Conservation (phyloP, 139 green algal genomes). For the Chlorella sp. region DNA sequence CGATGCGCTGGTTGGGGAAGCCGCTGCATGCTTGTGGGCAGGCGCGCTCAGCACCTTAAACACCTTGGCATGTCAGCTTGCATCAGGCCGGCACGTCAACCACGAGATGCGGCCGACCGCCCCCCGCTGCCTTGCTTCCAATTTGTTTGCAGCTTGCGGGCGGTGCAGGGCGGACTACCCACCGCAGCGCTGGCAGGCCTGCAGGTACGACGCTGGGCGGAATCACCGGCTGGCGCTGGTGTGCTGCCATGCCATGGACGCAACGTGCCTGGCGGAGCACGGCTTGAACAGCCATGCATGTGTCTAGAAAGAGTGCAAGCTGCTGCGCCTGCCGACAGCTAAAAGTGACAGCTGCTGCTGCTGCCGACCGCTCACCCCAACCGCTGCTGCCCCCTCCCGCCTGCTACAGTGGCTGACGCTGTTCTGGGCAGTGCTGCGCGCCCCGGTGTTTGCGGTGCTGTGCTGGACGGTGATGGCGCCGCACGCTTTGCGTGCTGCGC, state of each 20-base stretch:
- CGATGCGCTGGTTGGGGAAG: too few species aligned
- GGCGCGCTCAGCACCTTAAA: too few species aligned
- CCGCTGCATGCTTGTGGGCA: too few species aligned
- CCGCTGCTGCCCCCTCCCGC: neutral
- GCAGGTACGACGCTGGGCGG: neutral
- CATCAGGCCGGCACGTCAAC: too few species aligned
- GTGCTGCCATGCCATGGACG: too few species aligned
- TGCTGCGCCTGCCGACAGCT: too few species aligned
- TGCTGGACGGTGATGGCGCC: conserved; percentile 27
- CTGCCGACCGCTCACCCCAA: neutral
- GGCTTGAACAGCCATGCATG: too few species aligned
- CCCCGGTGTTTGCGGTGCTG: conserved; percentile 22
- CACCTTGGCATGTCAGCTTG: too few species aligned
- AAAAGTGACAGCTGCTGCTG: neutral
- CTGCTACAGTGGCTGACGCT: conserved; percentile 12
- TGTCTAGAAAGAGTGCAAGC: too few species aligned
- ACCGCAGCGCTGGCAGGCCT: neutral
- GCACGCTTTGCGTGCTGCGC: conserved; percentile 2
- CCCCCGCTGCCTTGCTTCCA: too few species aligned
- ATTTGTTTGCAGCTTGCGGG: neutral
- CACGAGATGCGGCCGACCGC: too few species aligned
- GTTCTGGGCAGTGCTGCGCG: conserved; percentile 24
- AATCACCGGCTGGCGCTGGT: neutral
- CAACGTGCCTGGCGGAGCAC: too few species aligned
- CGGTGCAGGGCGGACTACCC: conserved; percentile 7